Base-by-base conservation (phyloP, 768 basidiomycete genomes). In the Terana coerulea region DNA sequence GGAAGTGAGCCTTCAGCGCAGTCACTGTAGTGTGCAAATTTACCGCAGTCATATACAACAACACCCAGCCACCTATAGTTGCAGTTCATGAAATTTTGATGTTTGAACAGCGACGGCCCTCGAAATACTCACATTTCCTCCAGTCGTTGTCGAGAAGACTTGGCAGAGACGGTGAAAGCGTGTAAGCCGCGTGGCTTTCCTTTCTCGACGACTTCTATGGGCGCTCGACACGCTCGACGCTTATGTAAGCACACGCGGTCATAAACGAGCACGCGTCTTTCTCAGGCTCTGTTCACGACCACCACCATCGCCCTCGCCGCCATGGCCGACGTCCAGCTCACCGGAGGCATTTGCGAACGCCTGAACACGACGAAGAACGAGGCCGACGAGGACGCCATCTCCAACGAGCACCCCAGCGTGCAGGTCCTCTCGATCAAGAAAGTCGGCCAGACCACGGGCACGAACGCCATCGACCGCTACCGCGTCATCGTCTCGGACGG, bases 401-500 rank as follows among this genome's bases (percentile, higher is more conserved):
- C 61, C 49, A 60, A 53, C 34, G 60, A 63, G 9, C 57, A 67
- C 5, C 80, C 80, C 2, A 77, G 80, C 15, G 70, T 97, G 0
- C 95, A 98, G 62, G 69, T 95, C 39, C 79, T 98, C 42, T 88
- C 84, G 34, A 80, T 93, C 56, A 95, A 92, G 69, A 84, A 84
- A 64, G 86, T 97, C 34, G 71, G 67, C 42, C 59, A 69, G 12
- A 69, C 61, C 37, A 62, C 67, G 42, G 64, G 65, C 8, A 57
- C 64, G n/a, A 63, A 53, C 59, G 51, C 35, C 10, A 57, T 75
- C 39, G 86, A 88, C 62, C 74, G 86, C 51, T 83, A 79, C 67
- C 79, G 92, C 54, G 76, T 95, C 53, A 91, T 98, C 67, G 73
- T 98, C 34, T 95, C 93, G 0, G 95, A 98, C 68, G 94, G 95